These are phyloP conservation scores for Odontarrhena argentea DNA, from an alignment of 345 rosid genomes.

Conservation along the genomic window DNA sequence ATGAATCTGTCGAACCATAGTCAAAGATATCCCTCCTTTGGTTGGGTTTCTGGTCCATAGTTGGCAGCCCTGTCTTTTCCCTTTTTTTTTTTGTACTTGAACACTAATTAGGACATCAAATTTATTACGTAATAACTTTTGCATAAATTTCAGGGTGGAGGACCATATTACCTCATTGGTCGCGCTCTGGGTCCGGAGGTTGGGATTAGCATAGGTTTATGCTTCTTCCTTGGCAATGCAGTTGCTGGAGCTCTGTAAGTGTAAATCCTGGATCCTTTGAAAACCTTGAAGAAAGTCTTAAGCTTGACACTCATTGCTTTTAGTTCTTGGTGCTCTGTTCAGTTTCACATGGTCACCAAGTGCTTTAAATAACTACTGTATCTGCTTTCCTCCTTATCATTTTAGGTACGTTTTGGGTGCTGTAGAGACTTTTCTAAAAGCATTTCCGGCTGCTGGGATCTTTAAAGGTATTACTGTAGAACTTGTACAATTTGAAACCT, in stretches of 20 bases:
- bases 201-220: constrained; percentile 98
- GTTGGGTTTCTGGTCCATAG: constrained; percentile 27
- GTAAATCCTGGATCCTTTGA: constrained; percentile 37
- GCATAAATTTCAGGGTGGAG: constrained; percentile 61
- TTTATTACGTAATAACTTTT: constrained; percentile 14
- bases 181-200: constrained; percentile 99
- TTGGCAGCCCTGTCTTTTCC: constrained; percentile 12
- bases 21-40: constrained; percentile 13
- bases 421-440: constrained; percentile 95
- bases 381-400: constrained; percentile 20
- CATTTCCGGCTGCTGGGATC: constrained; percentile 95
- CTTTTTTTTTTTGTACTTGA: constrained; percentile 12
- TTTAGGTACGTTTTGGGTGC: constrained; percentile 97
- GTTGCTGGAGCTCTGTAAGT: constrained; percentile 99
- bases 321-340: constrained; percentile 33
- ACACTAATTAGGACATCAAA: constrained; percentile 18
- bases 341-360: constrained; percentile 27
- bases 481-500: constrained; percentile 25
- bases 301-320: constrained; percentile 22
- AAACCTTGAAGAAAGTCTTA: constrained; percentile 17
- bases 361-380: constrained; percentile 23
- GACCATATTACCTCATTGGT: constrained; percentile 99
- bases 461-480: constrained; percentile 66
- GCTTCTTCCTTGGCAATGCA: constrained; percentile 99
- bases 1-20: constrained; percentile 14